Conservation (phyloP, 2,329 filamentous ascomycete species). For the Pseudohalonectria lignicola region DNA sequence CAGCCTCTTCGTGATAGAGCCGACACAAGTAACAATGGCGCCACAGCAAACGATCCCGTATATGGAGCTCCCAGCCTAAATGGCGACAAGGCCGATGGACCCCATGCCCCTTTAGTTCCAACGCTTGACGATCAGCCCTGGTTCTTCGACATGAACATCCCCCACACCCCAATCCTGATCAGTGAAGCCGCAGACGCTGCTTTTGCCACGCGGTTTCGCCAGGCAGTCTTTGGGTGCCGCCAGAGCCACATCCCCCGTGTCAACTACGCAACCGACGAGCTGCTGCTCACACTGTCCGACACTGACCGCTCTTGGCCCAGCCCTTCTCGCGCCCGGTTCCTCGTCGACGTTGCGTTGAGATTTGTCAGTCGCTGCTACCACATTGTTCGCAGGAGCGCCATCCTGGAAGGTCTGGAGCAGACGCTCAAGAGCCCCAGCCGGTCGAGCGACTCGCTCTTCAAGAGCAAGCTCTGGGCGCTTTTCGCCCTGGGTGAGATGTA, state of each 20-base stretch:
- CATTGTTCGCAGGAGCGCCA: slow-evolving; percentile 2
- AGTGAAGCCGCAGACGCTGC: slow-evolving; percentile 1
- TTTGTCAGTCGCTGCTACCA: slow-evolving; percentile 1
- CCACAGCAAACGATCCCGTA: not conserved
- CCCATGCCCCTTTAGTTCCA: not conserved
- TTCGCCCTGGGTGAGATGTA: slow-evolving; percentile 6
- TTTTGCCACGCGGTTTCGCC: slow-evolving; percentile 2
- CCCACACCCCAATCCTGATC: slow-evolving; percentile 1
- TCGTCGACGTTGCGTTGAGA: slow-evolving; percentile 1
- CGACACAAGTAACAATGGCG: not conserved
- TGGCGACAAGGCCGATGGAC: not conserved
- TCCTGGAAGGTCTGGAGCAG: slow-evolving; percentile 3
- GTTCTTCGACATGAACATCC: slow-evolving; percentile 1
- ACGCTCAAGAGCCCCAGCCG: not conserved
- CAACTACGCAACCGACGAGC: slow-evolving; percentile 1
- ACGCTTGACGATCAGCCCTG: slow-evolving; percentile 1
- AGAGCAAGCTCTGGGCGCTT: slow-evolving; percentile 4
- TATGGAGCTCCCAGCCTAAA: no score
- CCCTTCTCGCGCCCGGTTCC: slow-evolving; percentile 1
- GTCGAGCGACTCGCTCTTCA: slow-evolving; percentile 1
- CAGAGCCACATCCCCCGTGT: slow-evolving; percentile 1
- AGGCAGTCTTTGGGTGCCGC: not conserved
- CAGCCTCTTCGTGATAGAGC: not conserved
- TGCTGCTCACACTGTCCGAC: slow-evolving; percentile 1
- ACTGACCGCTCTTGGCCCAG: not conserved